Base-by-base conservation (phyloP, 176 grass and related monocot genomes). In the Avena sativa region DNA sequence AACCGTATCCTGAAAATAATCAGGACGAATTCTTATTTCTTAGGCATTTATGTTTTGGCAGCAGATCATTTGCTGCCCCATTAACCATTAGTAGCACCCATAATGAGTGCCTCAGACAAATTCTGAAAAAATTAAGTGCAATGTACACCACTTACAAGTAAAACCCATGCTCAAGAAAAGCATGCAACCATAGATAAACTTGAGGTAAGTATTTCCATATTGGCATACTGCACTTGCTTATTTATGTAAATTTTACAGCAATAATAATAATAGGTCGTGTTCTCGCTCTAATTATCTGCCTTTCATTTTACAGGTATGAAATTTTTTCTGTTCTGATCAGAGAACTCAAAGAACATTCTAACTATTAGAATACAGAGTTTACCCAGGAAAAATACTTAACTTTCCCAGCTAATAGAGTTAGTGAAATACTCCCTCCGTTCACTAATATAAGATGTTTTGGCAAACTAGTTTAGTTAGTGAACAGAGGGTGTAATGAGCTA, bases 1-100 rank as follows among this genome's bases (percentile, higher is more conserved):
- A 70, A 81, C 71, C 52, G 61, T 58, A 77, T 91, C 90, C 90
- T 91, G 82, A 40, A 85, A 87, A 85, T 69, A 88, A 85, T 79
- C 12, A 68, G 17, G 12, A 85, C 2, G 6, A 49, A 70, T 1
- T 6, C 11, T 77, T 53, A 68, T 81, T 0, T 13, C 5, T 81
- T 77, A 53, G 44, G 25, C 48, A 58, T 61, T 80, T 87, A 61
- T 25, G 15, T 77, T 61, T 91, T 75, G 47, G 82, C 14, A 86
- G 3, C 32, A 70, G 74, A 78, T 68, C 30, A 85, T 66, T 78
- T 80, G 36, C 38, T 74, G 3, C 57, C 47, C 17, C 38, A 80
- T 40, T 80, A 79, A 74, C 30, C 79, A 83, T 61, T 78, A 20
- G 66, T 76, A 50, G 30, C 21, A 20, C 26, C 56, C 56, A 81